Evolutionary conservation across 192 early-diverging fungal species (phyloP), one percentile per base, ranked within the genome.

Genomic region (Podila epicladia): DNA sequence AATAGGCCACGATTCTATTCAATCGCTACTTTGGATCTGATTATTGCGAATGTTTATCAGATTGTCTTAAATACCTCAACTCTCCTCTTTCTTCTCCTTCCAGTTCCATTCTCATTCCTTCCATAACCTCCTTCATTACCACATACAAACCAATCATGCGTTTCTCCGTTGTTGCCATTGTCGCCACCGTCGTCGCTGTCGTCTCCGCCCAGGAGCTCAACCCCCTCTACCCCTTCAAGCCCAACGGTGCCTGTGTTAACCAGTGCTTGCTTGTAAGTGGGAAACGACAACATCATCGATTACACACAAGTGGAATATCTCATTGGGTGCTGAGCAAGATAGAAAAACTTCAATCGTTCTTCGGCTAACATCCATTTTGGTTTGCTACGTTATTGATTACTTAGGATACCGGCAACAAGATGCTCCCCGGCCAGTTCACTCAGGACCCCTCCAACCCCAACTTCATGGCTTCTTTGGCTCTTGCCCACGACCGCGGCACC

Each of bases 201-300:
- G 62, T 60, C 49, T 58, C 72, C 41, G 75, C 72, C n/a, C 31
- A 68, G 3, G 33, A 53, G 58, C 57, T 59, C 61, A 73, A 73
- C 53, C 62, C 80, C 48, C 29, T 57, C 22, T 85, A 82, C 28
- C 68, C 82, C 26, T 71, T 73, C 29, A 17, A 38, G 24, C n/a
- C 69, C 19, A 60, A 70, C 29, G 80, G 73, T 35, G 0, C 51
- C 7, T 85, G 83, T 49, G 71, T 82, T 24, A 35, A 58, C 13
- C 24, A 38, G 19, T 84, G 83, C 67, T 69, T 72, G 38, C 11
- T 35, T 45, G 83, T 82, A 84, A 65, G 64, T 58, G 37, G 19
- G 31, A 8, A 22, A 41, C 24, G 26, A 55, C 15, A 20, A 2
- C n/a, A 37, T 41, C 19, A 5, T 13, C 50, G 5, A 17, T 13